Conservation (phyloP, 768 basidiomycete species). For the Podaxis sp. region DNA sequence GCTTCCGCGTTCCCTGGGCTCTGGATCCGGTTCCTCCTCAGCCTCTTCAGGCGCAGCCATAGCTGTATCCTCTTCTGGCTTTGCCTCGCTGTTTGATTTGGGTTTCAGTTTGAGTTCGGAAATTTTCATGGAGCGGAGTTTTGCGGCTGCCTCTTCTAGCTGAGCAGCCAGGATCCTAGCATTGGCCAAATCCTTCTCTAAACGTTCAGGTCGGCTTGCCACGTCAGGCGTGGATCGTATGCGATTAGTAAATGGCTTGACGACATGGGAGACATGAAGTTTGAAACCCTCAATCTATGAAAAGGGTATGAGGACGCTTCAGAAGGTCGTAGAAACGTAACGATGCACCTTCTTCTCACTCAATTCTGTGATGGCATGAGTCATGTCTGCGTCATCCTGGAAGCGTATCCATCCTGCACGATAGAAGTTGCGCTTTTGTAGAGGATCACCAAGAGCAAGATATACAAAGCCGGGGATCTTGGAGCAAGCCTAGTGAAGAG, state of each 20-base stretch:
- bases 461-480: slow-evolving; percentile 81
- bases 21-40: slow-evolving; percentile 50
- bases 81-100: slow-evolving; percentile 18
- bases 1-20: slow-evolving; percentile 62
- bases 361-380: slow-evolving; percentile 62
- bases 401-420: slow-evolving; percentile 94
- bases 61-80: slow-evolving; percentile 24
- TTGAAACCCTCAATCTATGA: slow-evolving; percentile 90
- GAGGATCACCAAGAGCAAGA: slow-evolving; percentile 86
- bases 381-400: slow-evolving; percentile 80
- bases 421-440: slow-evolving; percentile 91
- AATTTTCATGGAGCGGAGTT: slow-evolving; percentile 42
- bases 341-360: slow-evolving; percentile 77
- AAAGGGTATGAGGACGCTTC: slow-evolving; percentile 2
- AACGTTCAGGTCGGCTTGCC: slow-evolving; percentile 72
- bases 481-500: slow-evolving; percentile 55
- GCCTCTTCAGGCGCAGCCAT: slow-evolving; percentile 28
- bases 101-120: slow-evolving; percentile 21
- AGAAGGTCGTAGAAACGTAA: slow-evolving; percentile 4
- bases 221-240: slow-evolving; percentile 80
- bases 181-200: slow-evolving; percentile 77
- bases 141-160: slow-evolving; percentile 67
- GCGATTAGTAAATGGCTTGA: slow-evolving; percentile 72
- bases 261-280: slow-evolving; percentile 81
- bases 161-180: slow-evolving; percentile 67